phyloP scores from a whole-genome alignment of 352 stramenopile species.

The Phytopythium vexans region DNA sequence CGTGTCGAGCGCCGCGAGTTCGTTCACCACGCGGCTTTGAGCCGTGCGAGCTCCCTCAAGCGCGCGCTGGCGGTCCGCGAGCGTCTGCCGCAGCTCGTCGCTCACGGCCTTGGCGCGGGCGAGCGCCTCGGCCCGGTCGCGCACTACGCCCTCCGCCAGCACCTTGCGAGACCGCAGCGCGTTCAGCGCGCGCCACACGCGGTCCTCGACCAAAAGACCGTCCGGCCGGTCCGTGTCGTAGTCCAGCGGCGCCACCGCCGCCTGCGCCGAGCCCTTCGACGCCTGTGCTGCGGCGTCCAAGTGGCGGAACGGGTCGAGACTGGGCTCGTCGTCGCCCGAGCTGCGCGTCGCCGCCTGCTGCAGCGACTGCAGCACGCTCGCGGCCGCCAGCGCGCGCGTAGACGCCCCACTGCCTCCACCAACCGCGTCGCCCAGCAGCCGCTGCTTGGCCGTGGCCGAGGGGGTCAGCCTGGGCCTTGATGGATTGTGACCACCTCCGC shows the following conservation, averaged over 20 bases:
- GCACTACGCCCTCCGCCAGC: constrained; percentile 42
- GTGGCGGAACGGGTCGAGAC: constrained; percentile 72
- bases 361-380: constrained; percentile 30
- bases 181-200: constrained; percentile 66
- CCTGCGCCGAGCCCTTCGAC: neutral
- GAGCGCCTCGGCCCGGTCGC: constrained; percentile 55
- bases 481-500: constrained; percentile 12
- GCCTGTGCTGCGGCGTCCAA: constrained; percentile 37
- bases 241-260: constrained; percentile 61
- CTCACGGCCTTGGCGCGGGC: constrained; percentile 37
- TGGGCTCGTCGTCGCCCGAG: constrained; percentile 30
- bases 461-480: neutral
- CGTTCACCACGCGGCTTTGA: constrained; percentile 9
- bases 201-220: constrained; percentile 57
- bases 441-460: constrained; percentile 31
- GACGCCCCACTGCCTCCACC: constrained; percentile 26
- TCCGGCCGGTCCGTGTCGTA: constrained; percentile 68
- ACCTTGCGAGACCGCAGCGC: constrained; percentile 65
- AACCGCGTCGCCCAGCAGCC: constrained; percentile 34
- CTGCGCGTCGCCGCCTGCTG: constrained; percentile 19
- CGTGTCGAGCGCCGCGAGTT: constrained; percentile 35
- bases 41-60: neutral
- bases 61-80: constrained; percentile 13
- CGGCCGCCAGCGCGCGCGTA: constrained; percentile 18
- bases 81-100: constrained; percentile 47